Evolutionary conservation across 148 eudicot species (phyloP).

Genomic region (Diospyros lotus): DNA sequence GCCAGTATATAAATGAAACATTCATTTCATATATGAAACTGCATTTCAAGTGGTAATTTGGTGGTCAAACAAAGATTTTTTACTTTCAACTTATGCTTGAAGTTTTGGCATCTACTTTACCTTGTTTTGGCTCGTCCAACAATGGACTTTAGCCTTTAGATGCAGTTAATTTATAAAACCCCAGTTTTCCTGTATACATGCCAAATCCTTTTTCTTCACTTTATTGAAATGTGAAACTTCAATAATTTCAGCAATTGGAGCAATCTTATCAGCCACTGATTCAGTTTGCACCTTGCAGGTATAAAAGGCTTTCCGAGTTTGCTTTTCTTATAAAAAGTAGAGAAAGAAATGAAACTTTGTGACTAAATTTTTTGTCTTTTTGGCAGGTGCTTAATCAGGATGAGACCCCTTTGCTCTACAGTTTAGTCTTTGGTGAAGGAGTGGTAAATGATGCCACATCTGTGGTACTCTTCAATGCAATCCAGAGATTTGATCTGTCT

Average conservation of each 20-base stretch:
- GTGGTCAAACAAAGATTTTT: neutral
- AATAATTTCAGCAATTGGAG: slow-evolving; percentile 62
- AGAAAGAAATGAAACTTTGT: neutral
- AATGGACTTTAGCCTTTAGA: neutral
- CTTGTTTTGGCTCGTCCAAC: neutral
- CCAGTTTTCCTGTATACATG: neutral
- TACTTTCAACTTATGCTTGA: slow-evolving; percentile 7
- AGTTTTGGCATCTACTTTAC: neutral
- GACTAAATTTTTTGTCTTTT: neutral
- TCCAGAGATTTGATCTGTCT: slow-evolving; percentile 59
- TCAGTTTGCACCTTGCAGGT: slow-evolving; percentile 45
- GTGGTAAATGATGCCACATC: slow-evolving; percentile 59
- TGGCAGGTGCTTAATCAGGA: slow-evolving; percentile 35
- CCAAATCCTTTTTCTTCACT: neutral
- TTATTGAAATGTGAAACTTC: slow-evolving; percentile 1
- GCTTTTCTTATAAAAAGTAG: neutral
- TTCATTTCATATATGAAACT: neutral
- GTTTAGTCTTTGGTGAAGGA: slow-evolving; percentile 85
- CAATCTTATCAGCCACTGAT: slow-evolving; percentile 73
- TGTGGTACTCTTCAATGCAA: slow-evolving; percentile 50
- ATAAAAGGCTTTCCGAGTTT: neutral
- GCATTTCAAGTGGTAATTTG: neutral
- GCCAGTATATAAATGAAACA: neutral
- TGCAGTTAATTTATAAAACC: neutral
- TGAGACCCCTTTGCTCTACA: slow-evolving; percentile 63